Conservation (phyloP, 73 alveolate species). For the Paramecium sexaurelia region DNA sequence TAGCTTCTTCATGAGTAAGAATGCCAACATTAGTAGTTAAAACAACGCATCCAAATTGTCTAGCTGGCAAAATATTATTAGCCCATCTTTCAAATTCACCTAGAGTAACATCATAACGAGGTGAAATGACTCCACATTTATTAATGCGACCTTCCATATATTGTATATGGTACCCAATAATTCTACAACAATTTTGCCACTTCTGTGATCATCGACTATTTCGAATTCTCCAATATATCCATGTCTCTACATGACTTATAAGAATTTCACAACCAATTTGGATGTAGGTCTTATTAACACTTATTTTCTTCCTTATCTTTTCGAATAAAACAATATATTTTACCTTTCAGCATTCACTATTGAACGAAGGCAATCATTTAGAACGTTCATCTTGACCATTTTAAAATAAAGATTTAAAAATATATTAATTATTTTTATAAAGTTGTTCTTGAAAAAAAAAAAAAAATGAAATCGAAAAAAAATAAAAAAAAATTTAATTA, state of each 20-base stretch:
- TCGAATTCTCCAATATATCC: slow-evolving; percentile 98
- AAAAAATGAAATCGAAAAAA: too few relatives aligned
- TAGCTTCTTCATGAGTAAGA: slow-evolving; percentile 86
- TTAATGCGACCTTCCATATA: slow-evolving; percentile 80
- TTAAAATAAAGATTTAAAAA: slow-evolving; percentile 55
- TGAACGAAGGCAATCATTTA: slow-evolving; percentile 91
- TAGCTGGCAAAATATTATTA: slow-evolving; percentile 90
- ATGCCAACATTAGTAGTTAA: slow-evolving; percentile 96
- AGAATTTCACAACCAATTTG: slow-evolving; percentile 96
- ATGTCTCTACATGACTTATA: slow-evolving; percentile 94
- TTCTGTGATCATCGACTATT: slow-evolving; percentile 97
- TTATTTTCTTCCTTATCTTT: slow-evolving; percentile 67
- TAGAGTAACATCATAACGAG: slow-evolving; percentile 89
- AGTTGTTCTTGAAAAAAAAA: not conserved
- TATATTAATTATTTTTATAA: not conserved
- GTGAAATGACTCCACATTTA: slow-evolving; percentile 99
- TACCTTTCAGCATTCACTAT: slow-evolving; percentile 97
- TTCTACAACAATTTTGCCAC: slow-evolving; percentile 96
- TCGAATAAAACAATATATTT: slow-evolving; percentile 78
- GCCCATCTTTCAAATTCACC: slow-evolving; percentile 87
- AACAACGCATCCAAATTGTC: slow-evolving; percentile 95
- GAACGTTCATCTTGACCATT: slow-evolving; percentile 95
- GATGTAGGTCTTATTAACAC: slow-evolving; percentile 97
- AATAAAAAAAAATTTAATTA: too few relatives aligned
- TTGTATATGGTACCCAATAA: slow-evolving; percentile 68